Evolutionary conservation across 495 filamentous ascomycete genomes (phyloP).

Genomic region (Pyrenula massariospora): DNA sequence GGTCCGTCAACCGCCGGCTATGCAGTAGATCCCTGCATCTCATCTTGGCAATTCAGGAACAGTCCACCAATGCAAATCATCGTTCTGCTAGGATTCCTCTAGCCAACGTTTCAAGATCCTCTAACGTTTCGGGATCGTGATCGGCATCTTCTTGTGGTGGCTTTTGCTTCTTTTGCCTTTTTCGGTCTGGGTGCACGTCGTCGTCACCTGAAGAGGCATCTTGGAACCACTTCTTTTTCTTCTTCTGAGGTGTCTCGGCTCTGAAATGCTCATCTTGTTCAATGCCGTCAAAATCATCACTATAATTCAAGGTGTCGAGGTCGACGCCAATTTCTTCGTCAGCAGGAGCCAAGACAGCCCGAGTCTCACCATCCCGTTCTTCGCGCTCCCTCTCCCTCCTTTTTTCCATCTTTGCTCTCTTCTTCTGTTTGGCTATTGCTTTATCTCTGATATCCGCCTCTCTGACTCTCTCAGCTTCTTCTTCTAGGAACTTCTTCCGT

Average conservation of each 20-base stretch:
- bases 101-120: slow-evolving; percentile 83
- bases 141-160: slow-evolving; percentile 25
- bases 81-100: slow-evolving; percentile 49
- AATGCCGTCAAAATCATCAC: slow-evolving; percentile 17
- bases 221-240: slow-evolving; percentile 38
- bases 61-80: neutral
- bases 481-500: slow-evolving; percentile 61
- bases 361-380: slow-evolving; percentile 25
- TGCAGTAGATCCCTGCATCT: neutral
- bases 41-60: neutral
- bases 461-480: slow-evolving; percentile 59
- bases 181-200: slow-evolving; percentile 5
- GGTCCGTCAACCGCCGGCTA: neutral
- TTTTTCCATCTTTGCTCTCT: slow-evolving; percentile 77
- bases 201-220: slow-evolving; percentile 25
- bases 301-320: neutral
- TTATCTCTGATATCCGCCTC: slow-evolving; percentile 76
- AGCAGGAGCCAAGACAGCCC: slow-evolving; percentile 30
- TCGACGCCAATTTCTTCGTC: slow-evolving; percentile 13
- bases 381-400: slow-evolving; percentile 61
- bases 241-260: slow-evolving; percentile 20
- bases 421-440: slow-evolving; percentile 63
- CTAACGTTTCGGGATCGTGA: slow-evolving; percentile 67
- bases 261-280: slow-evolving; percentile 35
- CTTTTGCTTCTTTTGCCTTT: slow-evolving; percentile 13